Conservation (phyloP, 2,329 filamentous ascomycete genomes). For the Phyllosticta capitalensis region DNA sequence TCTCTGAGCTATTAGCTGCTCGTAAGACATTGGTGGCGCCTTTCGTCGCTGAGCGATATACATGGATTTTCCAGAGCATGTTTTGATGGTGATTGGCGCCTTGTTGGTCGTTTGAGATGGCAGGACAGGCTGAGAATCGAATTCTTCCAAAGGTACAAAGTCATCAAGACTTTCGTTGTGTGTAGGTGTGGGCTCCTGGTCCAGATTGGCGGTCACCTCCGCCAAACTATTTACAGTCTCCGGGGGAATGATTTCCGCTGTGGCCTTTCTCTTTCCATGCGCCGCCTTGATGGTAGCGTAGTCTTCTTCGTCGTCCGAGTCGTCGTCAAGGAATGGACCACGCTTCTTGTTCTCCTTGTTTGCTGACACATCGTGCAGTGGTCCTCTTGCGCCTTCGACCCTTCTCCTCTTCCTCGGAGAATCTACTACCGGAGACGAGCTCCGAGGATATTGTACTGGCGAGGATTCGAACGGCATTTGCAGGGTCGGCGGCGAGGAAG, state of each 20-base stretch:
- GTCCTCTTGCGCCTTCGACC: constrained; percentile 20
- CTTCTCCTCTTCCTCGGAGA: constrained; percentile 32
- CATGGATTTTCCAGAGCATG: constrained; percentile 48
- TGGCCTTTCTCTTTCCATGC: constrained; percentile 24
- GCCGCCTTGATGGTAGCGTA: constrained; percentile 31
- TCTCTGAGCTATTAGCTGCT: constrained; percentile 57
- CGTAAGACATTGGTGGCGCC: constrained; percentile 45
- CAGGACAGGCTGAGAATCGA: background rate
- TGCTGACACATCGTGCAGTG: constrained; percentile 23
- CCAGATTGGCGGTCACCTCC: background rate
- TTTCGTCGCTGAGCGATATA: constrained; percentile 47
- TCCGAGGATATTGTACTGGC: constrained; percentile 46
- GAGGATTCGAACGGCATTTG: constrained; percentile 55
- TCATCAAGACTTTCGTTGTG: background rate
- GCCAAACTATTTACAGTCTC: background rate
- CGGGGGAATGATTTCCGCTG: constrained; percentile 10
- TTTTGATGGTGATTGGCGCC: constrained; percentile 24
- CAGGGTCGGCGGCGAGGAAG: constrained; percentile 40
- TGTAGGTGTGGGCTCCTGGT: background rate
- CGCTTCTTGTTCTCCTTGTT: constrained; percentile 26
- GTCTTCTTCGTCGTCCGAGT: constrained; percentile 34
- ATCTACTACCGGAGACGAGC: constrained; percentile 33
- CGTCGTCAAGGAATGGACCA: constrained; percentile 29
- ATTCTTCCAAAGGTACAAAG: background rate
- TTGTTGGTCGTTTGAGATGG: constrained; percentile 11